A percentile compares a stretch with the other conserved stretches of the same genome.
phyloP scores from a whole-genome alignment of 1,284 basidiomycete genomes.

The Papiliotrema flavescens region DNA sequence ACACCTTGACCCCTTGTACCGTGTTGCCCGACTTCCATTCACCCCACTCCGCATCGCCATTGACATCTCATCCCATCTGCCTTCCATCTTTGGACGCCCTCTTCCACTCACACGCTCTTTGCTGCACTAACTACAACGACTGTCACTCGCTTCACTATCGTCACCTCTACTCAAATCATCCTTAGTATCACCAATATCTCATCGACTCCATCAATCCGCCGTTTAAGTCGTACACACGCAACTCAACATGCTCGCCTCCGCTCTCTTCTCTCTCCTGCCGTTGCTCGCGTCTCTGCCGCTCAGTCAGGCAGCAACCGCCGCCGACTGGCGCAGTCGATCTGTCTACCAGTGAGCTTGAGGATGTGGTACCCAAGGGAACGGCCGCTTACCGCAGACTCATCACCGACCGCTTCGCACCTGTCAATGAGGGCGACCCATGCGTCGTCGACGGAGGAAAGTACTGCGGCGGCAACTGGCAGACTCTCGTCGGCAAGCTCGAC shows the following conservation, averaged over 20 bases:
- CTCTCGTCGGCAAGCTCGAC: constrained; percentile 64
- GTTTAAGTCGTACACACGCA: too few species aligned
- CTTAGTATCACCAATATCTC: too few species aligned
- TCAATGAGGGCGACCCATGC: constrained; percentile 54
- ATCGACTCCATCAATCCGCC: too few species aligned
- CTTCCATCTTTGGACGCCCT: too few species aligned
- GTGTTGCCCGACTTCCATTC: too few species aligned
- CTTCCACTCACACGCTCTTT: too few species aligned
- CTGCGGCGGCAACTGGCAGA: constrained; percentile 71
- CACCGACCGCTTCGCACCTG: constrained; percentile 67
- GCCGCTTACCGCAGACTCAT: constrained; percentile 55
- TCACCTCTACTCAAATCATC: too few species aligned
- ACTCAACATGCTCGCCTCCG: constrained; percentile 1
- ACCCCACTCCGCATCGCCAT: too few species aligned
- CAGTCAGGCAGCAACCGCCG: constrained; percentile 24
- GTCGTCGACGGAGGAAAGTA: constrained; percentile 54
- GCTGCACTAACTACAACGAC: too few species aligned
- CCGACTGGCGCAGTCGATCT: constrained; percentile 31
- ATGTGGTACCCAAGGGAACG: not conserved
- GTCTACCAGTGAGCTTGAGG: constrained; percentile 32
- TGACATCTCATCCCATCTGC: too few species aligned
- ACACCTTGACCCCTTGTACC: too few species aligned
- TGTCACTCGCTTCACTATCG: too few species aligned
- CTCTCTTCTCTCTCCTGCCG: constrained; percentile 8
- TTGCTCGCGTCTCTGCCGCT: constrained; percentile 13